Evolutionary conservation across 352 stramenopile genomes (phyloP), one percentile per base, ranked within the genome.

Genomic region (Phytophthora podocarpi): DNA sequence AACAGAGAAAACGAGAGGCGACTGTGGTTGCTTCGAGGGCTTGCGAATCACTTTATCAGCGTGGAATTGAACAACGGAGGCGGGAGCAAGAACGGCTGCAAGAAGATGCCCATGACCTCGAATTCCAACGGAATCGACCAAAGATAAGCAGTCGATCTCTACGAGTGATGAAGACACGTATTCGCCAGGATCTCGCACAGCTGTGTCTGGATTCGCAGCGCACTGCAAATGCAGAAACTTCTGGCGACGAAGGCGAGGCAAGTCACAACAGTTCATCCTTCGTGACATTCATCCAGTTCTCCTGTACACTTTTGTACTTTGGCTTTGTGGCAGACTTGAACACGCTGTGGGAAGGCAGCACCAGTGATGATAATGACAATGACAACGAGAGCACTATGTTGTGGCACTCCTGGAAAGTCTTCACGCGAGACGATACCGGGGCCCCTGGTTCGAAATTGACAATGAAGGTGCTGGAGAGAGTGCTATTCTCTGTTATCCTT

Each of bases 291-390:
- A 56, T 89, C 13, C 74, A 85, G 55, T 89, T 89, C 48, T 85
- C 79, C 6, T 89, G 79, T 28, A 74, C 67, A 1, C 32, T 89
- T 2, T 50, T 89, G 9, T 83, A 85, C 35, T 89, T 89, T 24
- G 79, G 79, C 15, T 72, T 89, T 28, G 74, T 85, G 18, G 54
- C 70, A 1, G 64, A 74, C 26, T 50, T 74, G 13, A 70, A 76
- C n/a, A 76, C 74, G 2, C 59, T 54, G 3, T 86, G 67, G 59
- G 48, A 73, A 53, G 48, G 59, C 5, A 39, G 13, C 9, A 16
- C 8, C 4, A 37, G n/a, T n/a, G n/a, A n/a, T n/a, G n/a, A 9
- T 11, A 28, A 31, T 24, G 42, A 35, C 1, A 27, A 31, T 15
- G 36, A 42, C 16, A 56, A 72, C 18, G 5, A 70, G 20, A 41